A percentile compares a stretch with the other conserved stretches of the same genome.
Conservation (phyloP, 371 early-diverging fungal species). For the Mortierella sp. region DNA sequence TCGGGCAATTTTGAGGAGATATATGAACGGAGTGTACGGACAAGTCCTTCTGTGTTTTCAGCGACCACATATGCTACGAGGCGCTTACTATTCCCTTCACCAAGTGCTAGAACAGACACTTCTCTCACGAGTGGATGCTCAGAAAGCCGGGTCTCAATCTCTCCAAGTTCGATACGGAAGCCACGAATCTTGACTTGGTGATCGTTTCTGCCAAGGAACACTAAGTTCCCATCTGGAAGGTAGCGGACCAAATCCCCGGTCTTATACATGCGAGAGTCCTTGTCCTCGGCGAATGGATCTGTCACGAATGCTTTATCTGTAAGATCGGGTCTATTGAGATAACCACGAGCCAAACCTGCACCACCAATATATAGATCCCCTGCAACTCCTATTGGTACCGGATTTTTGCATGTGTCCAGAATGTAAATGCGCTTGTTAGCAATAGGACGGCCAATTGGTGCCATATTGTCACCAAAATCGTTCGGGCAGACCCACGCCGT, state of each 20-base stretch:
- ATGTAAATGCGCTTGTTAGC: constrained; percentile 7
- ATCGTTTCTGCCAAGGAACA: constrained; percentile 48
- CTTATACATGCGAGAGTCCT: constrained; percentile 45
- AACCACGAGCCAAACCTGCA: constrained; percentile 38
- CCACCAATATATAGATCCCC: too few species aligned
- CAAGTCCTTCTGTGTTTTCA: not conserved
- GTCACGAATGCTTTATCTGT: constrained; percentile 17
- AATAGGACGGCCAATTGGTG: constrained; percentile 6
- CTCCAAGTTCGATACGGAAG: constrained; percentile 61
- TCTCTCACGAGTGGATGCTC: constrained; percentile 20
- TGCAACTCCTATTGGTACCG: constrained; percentile 25
- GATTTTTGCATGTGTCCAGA: not conserved
- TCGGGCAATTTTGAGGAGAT: constrained; percentile 19
- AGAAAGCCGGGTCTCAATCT: constrained; percentile 33
- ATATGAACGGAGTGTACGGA: constrained; percentile 2
- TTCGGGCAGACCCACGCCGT: not conserved
- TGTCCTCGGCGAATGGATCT: constrained; percentile 11
- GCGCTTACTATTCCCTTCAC: constrained; percentile 17
- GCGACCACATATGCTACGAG: constrained; percentile 31
- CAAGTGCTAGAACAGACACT: constrained; percentile 2
- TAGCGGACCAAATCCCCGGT: constrained; percentile 59
- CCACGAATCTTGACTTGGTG: constrained; percentile 63
- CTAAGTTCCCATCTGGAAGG: constrained; percentile 52
- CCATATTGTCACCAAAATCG: not conserved
- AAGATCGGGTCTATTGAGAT: constrained; percentile 41